Conservation (phyloP, 2,329 filamentous ascomycete genomes). For the Westerdykella aurantiaca region DNA sequence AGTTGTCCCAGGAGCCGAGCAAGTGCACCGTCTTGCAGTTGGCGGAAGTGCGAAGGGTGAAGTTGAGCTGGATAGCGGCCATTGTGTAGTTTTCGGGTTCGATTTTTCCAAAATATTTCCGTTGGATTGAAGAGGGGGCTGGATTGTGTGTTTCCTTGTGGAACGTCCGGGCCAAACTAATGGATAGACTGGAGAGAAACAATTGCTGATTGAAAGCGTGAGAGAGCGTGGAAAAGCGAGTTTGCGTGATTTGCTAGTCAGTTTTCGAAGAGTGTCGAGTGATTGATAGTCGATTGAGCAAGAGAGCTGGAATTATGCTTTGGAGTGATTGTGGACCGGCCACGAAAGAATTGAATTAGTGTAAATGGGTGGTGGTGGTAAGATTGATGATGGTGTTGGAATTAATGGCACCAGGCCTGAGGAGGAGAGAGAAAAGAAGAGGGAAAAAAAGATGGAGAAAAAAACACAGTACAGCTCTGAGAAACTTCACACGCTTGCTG, state of each 20-base stretch:
- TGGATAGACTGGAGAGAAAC: constrained; percentile 31
- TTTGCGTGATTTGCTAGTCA: constrained; percentile 23
- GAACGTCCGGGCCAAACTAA: constrained; percentile 31
- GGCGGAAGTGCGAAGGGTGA: constrained; percentile 90
- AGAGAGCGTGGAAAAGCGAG: constrained; percentile 28
- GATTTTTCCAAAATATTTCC: constrained; percentile 19
- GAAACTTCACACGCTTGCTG: constrained; percentile 48
- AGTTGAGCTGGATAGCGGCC: constrained; percentile 89
- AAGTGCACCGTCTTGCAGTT: constrained; percentile 97
- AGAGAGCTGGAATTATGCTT: constrained; percentile 45
- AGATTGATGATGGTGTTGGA: constrained; percentile 8
- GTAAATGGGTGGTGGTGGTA: constrained; percentile 16
- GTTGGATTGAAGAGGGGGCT: constrained; percentile 11
- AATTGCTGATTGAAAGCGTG: constrained; percentile 33
- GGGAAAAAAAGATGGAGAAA: constrained; percentile 39
- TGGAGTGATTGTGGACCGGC: constrained; percentile 37
- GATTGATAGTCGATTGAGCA: constrained; percentile 38
- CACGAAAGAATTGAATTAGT: constrained; percentile 37
- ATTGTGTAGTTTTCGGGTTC: constrained; percentile 46
- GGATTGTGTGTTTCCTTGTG: constrained; percentile 17
- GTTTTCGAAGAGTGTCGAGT: constrained; percentile 11
- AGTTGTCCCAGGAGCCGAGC: constrained; percentile 97
- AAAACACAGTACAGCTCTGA: constrained; percentile 47
- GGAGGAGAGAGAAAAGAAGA: constrained; percentile 39
- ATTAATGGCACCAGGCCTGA: constrained; percentile 45